phyloP scores from a whole-genome alignment of 257 asterid genomes.

The Rauvolfia tetraphylla region DNA sequence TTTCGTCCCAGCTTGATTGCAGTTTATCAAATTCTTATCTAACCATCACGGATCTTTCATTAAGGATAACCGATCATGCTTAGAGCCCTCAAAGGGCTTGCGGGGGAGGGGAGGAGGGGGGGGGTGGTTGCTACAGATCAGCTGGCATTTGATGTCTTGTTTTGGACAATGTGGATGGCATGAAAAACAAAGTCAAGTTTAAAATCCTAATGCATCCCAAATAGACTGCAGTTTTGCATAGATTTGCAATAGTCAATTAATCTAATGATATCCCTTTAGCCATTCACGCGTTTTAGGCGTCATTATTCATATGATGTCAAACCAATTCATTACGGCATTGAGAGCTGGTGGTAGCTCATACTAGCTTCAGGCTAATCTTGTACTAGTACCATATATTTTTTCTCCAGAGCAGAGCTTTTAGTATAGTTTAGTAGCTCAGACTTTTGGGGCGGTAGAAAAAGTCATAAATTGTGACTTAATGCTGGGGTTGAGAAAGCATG shows the following conservation, averaged over 20 bases:
- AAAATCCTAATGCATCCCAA: constrained; percentile 6
- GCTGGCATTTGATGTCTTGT: neutral
- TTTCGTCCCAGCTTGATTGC: neutral
- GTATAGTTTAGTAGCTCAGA: constrained; percentile 3
- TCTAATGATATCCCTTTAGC: constrained; percentile 15
- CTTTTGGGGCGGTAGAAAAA: constrained; percentile 6
- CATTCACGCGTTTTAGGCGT: constrained; percentile 24
- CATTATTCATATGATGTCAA: constrained; percentile 1
- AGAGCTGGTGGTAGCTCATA: neutral
- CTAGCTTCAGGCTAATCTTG: constrained; percentile 2
- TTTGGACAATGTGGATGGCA: neutral
- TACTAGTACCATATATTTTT: neutral
- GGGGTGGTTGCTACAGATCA: too few species aligned
- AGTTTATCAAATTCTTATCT: neutral
- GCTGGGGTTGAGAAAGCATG: neutral
- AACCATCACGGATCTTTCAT: neutral
- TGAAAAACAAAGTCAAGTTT: constrained; percentile 1
- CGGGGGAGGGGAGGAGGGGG: too few species aligned
- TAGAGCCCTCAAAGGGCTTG: neutral
- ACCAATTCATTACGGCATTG: constrained; percentile 15
- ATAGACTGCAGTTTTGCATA: constrained; percentile 2
- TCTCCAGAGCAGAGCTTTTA: neutral
- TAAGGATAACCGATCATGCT: neutral
- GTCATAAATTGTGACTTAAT: constrained; percentile 17
- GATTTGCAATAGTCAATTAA: constrained; percentile 17